Conservation (phyloP, 2,329 filamentous ascomycete genomes). For the Epichloe amarillans region DNA sequence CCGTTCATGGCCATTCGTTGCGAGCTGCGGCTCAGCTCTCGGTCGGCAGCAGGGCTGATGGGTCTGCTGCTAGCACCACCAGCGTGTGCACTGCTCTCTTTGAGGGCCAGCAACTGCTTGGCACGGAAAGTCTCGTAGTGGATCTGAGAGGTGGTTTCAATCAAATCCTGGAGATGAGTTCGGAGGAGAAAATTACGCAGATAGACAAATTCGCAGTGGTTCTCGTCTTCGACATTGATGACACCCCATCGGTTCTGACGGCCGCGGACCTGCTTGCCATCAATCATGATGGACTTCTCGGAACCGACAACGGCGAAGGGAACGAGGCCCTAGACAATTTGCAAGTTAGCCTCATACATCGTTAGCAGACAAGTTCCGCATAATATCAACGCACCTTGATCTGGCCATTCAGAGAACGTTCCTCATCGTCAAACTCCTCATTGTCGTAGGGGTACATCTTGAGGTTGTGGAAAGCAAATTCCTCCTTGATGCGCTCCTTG, state of each 20-base stretch:
- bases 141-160: slow-evolving; percentile 98
- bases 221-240: slow-evolving; percentile 99
- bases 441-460: slow-evolving; percentile 99
- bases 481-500: slow-evolving; percentile 99
- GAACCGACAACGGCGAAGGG: slow-evolving; percentile 97
- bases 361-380: not conserved
- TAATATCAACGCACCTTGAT: slow-evolving; percentile 62
- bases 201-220: slow-evolving; percentile 98
- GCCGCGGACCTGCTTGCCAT: slow-evolving; percentile 91
- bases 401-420: slow-evolving; percentile 80
- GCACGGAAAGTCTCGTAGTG: slow-evolving; percentile 99
- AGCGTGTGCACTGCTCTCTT: slow-evolving; percentile 88
- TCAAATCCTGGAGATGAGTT: slow-evolving; percentile 95
- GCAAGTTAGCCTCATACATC: not conserved
- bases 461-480: slow-evolving; percentile 98
- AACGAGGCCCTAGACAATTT: slow-evolving; percentile 57
- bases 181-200: slow-evolving; percentile 96
- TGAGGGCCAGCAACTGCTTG: slow-evolving; percentile 93
- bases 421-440: slow-evolving; percentile 95
- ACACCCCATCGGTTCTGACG: slow-evolving; percentile 99
- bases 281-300: slow-evolving; percentile 94
- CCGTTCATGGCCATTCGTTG: slow-evolving; percentile 98
- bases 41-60: slow-evolving; percentile 88
- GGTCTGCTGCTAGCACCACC: slow-evolving; percentile 65
- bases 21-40: slow-evolving; percentile 91